phyloP scores from a whole-genome alignment of 2,329 filamentous ascomycete genomes.

The Alternaria sp. region DNA sequence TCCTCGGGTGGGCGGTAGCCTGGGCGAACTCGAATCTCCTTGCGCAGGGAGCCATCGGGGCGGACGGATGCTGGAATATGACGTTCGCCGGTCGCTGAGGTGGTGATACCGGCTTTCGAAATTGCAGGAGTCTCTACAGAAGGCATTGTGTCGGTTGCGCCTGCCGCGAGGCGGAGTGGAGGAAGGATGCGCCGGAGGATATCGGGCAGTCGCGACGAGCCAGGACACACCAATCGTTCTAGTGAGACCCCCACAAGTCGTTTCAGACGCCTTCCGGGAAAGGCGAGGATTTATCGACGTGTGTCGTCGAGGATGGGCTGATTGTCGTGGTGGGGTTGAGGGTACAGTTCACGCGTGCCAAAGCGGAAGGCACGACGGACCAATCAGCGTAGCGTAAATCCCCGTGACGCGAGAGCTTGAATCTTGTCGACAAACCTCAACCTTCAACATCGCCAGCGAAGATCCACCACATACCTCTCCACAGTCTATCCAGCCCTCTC shows the following conservation, averaged over 20 bases:
- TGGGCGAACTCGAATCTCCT: slow-evolving; percentile 91
- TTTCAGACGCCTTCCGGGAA: not conserved
- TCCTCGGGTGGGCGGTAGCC: slow-evolving; percentile 96
- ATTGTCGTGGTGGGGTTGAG: slow-evolving; percentile 21
- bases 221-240: slow-evolving; percentile 5
- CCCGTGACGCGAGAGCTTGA: slow-evolving; percentile 34
- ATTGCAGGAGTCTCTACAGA: slow-evolving; percentile 42
- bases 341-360: slow-evolving; percentile 15
- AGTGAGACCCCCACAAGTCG: not conserved
- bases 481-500: slow-evolving; percentile 31
- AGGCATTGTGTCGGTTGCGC: slow-evolving; percentile 37
- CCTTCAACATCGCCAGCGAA: slow-evolving; percentile 36
- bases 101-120: slow-evolving; percentile 67
- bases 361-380: slow-evolving; percentile 25
- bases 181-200: slow-evolving; percentile 12
- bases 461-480: slow-evolving; percentile 35
- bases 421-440: slow-evolving; percentile 35
- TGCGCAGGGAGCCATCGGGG: slow-evolving; percentile 88
- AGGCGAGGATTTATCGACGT: not conserved
- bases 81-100: slow-evolving; percentile 78
- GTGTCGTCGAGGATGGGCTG: not conserved
- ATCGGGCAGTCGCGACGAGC: slow-evolving; percentile 5
- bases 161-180: not conserved
- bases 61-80: slow-evolving; percentile 89
- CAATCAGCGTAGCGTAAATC: slow-evolving; percentile 41